These are phyloP conservation scores for Tarenaya hassleriana DNA, from an alignment of 345 rosid genomes.

Conservation along the genomic window DNA sequence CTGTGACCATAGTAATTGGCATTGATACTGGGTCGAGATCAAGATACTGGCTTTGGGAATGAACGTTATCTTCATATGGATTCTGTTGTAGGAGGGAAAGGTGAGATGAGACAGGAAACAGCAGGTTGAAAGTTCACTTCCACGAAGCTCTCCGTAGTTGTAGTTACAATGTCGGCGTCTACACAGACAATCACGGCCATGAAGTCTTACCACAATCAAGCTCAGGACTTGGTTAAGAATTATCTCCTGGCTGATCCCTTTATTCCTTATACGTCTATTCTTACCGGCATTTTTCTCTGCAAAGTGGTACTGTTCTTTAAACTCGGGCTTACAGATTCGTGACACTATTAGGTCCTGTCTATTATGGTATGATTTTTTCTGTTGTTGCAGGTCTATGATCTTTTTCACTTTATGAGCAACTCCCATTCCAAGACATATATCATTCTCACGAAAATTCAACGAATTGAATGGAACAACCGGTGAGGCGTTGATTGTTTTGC, in stretches of 20 bases:
- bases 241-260: conserved; percentile 65
- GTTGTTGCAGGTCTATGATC: conserved; percentile 57
- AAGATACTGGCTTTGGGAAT: not conserved
- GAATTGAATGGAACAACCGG: conserved; percentile 92
- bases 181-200: conserved; percentile 28
- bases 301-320: conserved; percentile 52
- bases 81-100: conserved; percentile 13
- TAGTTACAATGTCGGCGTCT: conserved; percentile 26
- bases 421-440: conserved; percentile 60
- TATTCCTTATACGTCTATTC: conserved; percentile 68
- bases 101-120: conserved; percentile 18
- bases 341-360: conserved; percentile 3
- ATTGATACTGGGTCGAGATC: no score
- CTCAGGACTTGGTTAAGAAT: conserved; percentile 54
- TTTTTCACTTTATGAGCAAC: conserved; percentile 57
- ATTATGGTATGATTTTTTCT: not conserved
- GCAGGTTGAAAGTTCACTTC: not conserved
- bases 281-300: conserved; percentile 76
- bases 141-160: not conserved
- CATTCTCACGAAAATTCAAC: conserved; percentile 55
- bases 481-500: conserved; percentile 27
- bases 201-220: conserved; percentile 65
- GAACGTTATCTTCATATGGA: not conserved
- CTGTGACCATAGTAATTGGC: not conserved
- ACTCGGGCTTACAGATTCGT: conserved; percentile 1